Conservation (phyloP, 2,329 filamentous ascomycete species). For the Arthrobotrys entomopaga region DNA sequence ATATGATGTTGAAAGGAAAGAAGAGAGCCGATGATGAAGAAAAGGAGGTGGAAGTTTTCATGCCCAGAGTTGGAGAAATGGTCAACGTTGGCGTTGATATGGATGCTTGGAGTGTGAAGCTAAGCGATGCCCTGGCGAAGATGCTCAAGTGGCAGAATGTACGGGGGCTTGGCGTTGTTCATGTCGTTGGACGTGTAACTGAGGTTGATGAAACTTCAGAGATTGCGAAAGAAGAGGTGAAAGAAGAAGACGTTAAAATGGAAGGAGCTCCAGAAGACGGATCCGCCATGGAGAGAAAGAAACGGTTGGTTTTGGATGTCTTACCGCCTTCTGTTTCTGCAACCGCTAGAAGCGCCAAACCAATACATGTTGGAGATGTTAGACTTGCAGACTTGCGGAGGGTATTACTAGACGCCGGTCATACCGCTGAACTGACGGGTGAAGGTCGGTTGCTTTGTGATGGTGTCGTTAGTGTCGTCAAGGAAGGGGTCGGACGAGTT, state of each 20-base stretch:
- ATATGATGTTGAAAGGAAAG: conserved; percentile 45
- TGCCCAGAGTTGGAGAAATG: conserved; percentile 76
- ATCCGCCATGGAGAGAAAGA: conserved; percentile 33
- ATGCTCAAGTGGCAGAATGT: conserved; percentile 95
- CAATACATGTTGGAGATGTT: conserved; percentile 92
- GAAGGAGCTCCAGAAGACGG: conserved; percentile 44
- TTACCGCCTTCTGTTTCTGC: conserved; percentile 73
- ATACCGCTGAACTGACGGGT: conserved; percentile 90
- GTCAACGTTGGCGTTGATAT: conserved; percentile 96
- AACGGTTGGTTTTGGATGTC: conserved; percentile 67
- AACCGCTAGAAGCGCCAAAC: conserved; percentile 80
- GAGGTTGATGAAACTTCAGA: conserved; percentile 47
- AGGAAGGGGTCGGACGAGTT: conserved; percentile 73
- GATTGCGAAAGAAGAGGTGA: conserved; percentile 26
- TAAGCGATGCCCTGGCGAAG: conserved; percentile 84
- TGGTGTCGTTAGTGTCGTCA: conserved; percentile 85
- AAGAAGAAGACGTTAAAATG: conserved; percentile 46
- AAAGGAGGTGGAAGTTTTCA: conserved; percentile 77
- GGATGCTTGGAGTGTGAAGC: conserved; percentile 94
- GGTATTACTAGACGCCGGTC: conserved; percentile 81
- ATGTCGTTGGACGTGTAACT: conserved; percentile 78
- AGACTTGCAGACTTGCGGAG: conserved; percentile 86
- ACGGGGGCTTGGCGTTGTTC: conserved; percentile 86
- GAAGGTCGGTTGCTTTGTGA: conserved; percentile 93
- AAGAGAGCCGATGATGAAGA: conserved; percentile 62